These are phyloP conservation scores for Podosphaera leucotricha DNA, from an alignment of 2,329 filamentous ascomycete genomes.

Conservation along the genomic window DNA sequence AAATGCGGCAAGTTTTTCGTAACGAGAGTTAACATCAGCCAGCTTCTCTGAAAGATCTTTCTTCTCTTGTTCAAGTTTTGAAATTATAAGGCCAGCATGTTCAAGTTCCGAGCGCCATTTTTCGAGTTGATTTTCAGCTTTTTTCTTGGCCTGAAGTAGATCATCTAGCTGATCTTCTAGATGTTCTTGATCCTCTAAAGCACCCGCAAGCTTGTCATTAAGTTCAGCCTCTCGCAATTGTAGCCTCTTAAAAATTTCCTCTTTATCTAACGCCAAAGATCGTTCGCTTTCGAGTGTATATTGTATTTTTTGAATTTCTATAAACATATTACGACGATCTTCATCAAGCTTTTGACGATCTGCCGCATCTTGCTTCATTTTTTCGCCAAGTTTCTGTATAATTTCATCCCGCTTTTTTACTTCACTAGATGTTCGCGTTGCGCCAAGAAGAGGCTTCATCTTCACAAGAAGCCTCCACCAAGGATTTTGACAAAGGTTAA, in stretches of 20 bases:
- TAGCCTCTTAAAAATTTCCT: conserved; percentile 95
- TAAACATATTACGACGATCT: conserved; percentile 64
- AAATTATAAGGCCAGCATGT: conserved; percentile 72
- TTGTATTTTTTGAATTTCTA: conserved; percentile 72
- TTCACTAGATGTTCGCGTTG: conserved; percentile 74
- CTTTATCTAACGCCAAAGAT: conserved; percentile 87
- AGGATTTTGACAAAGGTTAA: conserved; percentile 71
- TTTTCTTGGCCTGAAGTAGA: conserved; percentile 70
- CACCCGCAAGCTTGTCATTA: conserved; percentile 75
- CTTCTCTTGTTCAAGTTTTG: conserved; percentile 70
- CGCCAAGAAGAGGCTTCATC: conserved; percentile 86
- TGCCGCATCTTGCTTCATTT: conserved; percentile 52
- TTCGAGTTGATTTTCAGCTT: conserved; percentile 64
- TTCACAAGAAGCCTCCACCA: conserved; percentile 94
- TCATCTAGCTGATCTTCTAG: conserved; percentile 85
- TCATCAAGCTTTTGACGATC: conserved; percentile 70
- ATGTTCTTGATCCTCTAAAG: conserved; percentile 80
- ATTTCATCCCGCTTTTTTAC: conserved; percentile 89
- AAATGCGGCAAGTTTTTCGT: conserved; percentile 44
- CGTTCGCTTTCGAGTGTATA: conserved; percentile 90
- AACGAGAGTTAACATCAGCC: conserved; percentile 41
- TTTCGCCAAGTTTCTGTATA: conserved; percentile 67
- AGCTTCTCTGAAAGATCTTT: conserved; percentile 44
- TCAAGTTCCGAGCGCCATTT: conserved; percentile 62
- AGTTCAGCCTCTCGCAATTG: conserved; percentile 80